These are phyloP conservation scores for Lactarius sp. DNA, from an alignment of 768 basidiomycete genomes.

Conservation along the genomic window DNA sequence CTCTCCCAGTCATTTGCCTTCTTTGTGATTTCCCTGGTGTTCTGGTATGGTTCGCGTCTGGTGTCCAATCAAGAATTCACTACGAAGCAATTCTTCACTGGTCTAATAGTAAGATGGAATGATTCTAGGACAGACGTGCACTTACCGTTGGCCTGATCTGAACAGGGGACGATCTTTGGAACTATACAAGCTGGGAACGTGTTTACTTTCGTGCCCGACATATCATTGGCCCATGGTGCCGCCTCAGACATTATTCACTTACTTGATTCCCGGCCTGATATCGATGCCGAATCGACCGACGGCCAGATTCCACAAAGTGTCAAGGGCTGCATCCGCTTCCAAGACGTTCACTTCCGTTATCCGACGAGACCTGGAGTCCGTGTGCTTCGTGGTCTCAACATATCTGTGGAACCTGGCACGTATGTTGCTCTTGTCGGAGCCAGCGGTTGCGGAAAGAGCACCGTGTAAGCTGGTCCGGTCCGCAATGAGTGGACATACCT, in stretches of 20 bases:
- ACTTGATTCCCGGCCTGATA: conserved; percentile 64
- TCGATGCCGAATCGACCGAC: conserved; percentile 67
- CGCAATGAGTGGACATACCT: neutral
- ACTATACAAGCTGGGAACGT: conserved; percentile 82
- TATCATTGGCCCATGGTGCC: conserved; percentile 74
- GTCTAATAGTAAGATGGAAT: conserved; percentile 62
- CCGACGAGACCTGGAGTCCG: conserved; percentile 77
- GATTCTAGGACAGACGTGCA: neutral
- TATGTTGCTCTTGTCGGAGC: conserved; percentile 77
- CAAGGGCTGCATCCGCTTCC: conserved; percentile 61
- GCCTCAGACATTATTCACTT: conserved; percentile 67
- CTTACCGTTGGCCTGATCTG: neutral
- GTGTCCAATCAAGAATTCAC: conserved; percentile 51
- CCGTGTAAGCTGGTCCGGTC: conserved; percentile 45
- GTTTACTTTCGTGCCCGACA: conserved; percentile 78
- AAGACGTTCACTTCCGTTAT: conserved; percentile 81
- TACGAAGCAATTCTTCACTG: conserved; percentile 72
- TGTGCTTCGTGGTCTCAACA: conserved; percentile 67
- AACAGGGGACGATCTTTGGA: conserved; percentile 63
- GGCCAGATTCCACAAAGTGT: conserved; percentile 48
- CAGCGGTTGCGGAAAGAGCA: conserved; percentile 74
- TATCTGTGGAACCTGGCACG: conserved; percentile 65
- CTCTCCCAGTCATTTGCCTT: conserved; percentile 69
- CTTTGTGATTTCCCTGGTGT: conserved; percentile 75
- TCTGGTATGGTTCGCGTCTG: conserved; percentile 68